Evolutionary conservation across 176 grass and related monocot species (phyloP).

Genomic region (Eragrostis nindensis): DNA sequence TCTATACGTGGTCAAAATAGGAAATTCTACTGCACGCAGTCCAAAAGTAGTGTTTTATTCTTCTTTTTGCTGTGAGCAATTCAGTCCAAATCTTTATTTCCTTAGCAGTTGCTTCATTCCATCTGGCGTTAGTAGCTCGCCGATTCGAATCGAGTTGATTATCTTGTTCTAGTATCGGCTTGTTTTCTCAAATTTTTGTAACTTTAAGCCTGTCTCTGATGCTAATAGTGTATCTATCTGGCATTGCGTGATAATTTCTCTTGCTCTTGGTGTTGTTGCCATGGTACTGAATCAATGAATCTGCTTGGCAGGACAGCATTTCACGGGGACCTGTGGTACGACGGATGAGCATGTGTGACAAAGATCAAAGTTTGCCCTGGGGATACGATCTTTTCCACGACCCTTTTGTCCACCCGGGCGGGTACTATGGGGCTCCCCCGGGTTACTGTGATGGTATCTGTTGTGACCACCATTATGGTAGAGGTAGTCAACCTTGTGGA

Average conservation of each 20-base stretch:
- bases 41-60: constrained; percentile 10
- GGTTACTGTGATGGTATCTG: constrained; percentile 59
- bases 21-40: background rate
- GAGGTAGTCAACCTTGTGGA: constrained; percentile 54
- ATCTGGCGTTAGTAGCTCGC: background rate
- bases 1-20: no score
- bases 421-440: constrained; percentile 57
- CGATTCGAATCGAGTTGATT: background rate
- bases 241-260: constrained; percentile 23
- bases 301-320: constrained; percentile 31
- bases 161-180: background rate
- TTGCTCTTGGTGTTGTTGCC: background rate
- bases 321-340: constrained; percentile 36
- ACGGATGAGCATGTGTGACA: constrained; percentile 76
- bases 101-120: background rate
- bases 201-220: background rate
- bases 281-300: constrained; percentile 37
- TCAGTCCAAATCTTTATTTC: constrained; percentile 1
- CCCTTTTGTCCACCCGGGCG: constrained; percentile 52
- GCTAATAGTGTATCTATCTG: background rate
- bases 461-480: constrained; percentile 61
- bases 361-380: constrained; percentile 76
- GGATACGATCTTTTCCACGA: constrained; percentile 68
- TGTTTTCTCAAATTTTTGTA: constrained; percentile 7
- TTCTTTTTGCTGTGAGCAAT: background rate